phyloP scores from a whole-genome alignment of 495 filamentous ascomycete species.

The Cercophora scortea region DNA sequence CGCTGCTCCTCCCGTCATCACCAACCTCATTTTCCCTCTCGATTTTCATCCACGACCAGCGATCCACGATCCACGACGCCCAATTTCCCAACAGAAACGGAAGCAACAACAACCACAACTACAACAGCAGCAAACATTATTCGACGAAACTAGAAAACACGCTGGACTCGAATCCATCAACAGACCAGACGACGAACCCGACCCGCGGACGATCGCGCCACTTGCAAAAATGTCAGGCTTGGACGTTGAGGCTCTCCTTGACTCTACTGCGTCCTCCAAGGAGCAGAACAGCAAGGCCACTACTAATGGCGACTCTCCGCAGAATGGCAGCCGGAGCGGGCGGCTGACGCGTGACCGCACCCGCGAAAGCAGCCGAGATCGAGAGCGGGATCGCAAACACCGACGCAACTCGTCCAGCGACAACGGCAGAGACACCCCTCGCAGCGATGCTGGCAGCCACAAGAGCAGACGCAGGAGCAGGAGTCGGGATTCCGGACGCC shows the following conservation, averaged over 20 bases:
- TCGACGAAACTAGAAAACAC: neutral
- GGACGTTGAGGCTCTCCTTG: slow-evolving; percentile 89
- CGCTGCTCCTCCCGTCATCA: neutral
- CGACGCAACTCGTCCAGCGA: slow-evolving; percentile 26
- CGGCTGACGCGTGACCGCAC: slow-evolving; percentile 41
- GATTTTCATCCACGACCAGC: neutral
- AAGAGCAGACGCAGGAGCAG: slow-evolving; percentile 77
- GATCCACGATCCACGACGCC: too few relatives aligned
- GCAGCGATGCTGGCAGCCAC: slow-evolving; percentile 77
- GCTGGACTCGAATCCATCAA: neutral
- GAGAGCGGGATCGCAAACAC: slow-evolving; percentile 53
- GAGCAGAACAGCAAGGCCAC: slow-evolving; percentile 26
- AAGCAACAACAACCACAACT: neutral
- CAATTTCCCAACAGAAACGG: neutral
- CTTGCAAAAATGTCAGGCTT: slow-evolving; percentile 68
- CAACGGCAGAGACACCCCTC: slow-evolving; percentile 50
- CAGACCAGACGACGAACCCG: neutral
- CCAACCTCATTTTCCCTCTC: neutral
- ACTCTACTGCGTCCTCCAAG: slow-evolving; percentile 68
- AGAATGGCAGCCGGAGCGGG: slow-evolving; percentile 42
- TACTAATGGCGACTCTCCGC: slow-evolving; percentile 40
- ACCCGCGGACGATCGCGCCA: neutral
- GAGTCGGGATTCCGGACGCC: slow-evolving; percentile 72
- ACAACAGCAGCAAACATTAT: neutral
- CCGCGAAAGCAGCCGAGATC: slow-evolving; percentile 50